phyloP scores from a whole-genome alignment of 1,284 basidiomycete genomes.

The Cutaneotrichosporon cavernicola region DNA sequence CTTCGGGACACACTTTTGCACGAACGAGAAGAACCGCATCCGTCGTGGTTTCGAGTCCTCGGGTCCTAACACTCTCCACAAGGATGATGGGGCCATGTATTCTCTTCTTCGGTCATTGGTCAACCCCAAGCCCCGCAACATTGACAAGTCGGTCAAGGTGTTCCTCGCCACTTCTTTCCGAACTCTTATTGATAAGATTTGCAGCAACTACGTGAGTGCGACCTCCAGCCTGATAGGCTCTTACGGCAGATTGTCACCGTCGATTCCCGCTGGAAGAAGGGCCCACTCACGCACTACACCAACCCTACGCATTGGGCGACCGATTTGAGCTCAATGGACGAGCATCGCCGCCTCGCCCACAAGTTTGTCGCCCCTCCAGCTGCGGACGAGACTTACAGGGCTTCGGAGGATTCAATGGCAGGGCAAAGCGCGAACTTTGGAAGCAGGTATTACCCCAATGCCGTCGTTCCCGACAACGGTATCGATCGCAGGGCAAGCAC shows the following conservation, averaged over 20 bases:
- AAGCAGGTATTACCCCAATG: background rate
- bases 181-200: constrained; percentile 83
- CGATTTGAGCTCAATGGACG: background rate
- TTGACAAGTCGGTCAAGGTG: constrained; percentile 97
- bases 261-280: background rate
- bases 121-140: constrained; percentile 88
- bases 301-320: background rate
- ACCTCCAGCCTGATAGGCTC: background rate
- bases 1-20: constrained; percentile 76
- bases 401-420: background rate
- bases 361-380: background rate
- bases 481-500: background rate
- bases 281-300: background rate
- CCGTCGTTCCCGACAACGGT: background rate
- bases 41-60: constrained; percentile 90
- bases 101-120: no score
- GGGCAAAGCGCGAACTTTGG: background rate
- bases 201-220: constrained; percentile 83
- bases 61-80: constrained; percentile 84
- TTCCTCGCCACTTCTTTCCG: constrained; percentile 86
- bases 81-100: constrained; percentile 70
- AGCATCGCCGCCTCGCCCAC: background rate
- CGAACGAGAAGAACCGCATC: constrained; percentile 96
- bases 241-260: constrained; percentile 4
- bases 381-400: background rate